A percentile compares a stretch with the other conserved stretches of the same genome.
These are phyloP conservation scores for Phytopythium chamaehyphon DNA, from an alignment of 352 stramenopile genomes.

Conservation along the genomic window DNA sequence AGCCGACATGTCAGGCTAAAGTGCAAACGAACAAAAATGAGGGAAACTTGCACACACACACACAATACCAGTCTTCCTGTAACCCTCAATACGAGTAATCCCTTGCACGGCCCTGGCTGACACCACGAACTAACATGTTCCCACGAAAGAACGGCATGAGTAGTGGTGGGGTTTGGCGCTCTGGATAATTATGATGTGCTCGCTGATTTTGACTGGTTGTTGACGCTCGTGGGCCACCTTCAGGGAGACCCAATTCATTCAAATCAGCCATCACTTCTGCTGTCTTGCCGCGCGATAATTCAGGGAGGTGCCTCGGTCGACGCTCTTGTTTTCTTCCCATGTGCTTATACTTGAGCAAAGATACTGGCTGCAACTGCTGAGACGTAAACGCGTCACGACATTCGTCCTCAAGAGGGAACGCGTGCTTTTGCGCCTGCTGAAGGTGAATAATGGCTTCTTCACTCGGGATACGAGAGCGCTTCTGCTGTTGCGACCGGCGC, in stretches of 20 bases:
- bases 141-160: constrained; percentile 66
- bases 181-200: constrained; percentile 18
- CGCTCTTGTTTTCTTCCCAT: constrained; percentile 5
- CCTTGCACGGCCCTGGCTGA: constrained; percentile 39
- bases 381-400: constrained; percentile 11
- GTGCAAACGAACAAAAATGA: background rate
- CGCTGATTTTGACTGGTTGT: constrained; percentile 16
- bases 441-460: constrained; percentile 34
- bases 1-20: constrained; percentile 34
- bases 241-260: constrained; percentile 16
- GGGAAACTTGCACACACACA: no score
- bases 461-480: constrained; percentile 28
- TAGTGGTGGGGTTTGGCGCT: constrained; percentile 18
- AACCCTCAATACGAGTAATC: constrained; percentile 27
- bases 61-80: no score
- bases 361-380: constrained; percentile 4
- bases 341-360: constrained; percentile 7
- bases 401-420: constrained; percentile 19
- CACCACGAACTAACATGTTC: constrained; percentile 57
- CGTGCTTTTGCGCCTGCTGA: constrained; percentile 18
- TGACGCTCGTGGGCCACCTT: constrained; percentile 1
- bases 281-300: constrained; percentile 12
- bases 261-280: constrained; percentile 20
- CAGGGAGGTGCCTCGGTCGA: constrained; percentile 12
- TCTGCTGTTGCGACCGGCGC: constrained; percentile 23